Conservation (phyloP, 2,329 filamentous ascomycete species). For the Ciborinia camelliae region DNA sequence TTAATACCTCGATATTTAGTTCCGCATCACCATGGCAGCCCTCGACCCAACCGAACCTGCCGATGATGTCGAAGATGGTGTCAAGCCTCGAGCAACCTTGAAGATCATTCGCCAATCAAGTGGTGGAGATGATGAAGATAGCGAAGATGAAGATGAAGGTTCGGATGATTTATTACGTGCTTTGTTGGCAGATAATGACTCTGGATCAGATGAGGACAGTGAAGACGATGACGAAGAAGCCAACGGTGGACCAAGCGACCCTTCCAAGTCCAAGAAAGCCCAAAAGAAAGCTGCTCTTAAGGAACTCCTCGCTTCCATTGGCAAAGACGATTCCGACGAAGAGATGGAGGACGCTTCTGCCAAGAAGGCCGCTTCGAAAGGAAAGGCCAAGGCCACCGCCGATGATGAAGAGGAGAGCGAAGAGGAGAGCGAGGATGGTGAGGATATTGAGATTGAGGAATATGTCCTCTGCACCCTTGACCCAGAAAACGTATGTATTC, state of each 20-base stretch:
- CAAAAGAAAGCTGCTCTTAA: conserved; percentile 72
- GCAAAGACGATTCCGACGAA: conserved; percentile 59
- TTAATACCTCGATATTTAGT: conserved; percentile 50
- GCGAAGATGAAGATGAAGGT: conserved; percentile 54
- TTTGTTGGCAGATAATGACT: conserved; percentile 56
- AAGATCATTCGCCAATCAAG: conserved; percentile 79
- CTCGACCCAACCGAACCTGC: conserved; percentile 82
- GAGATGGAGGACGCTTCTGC: conserved; percentile 70
- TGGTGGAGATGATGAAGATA: conserved; percentile 58
- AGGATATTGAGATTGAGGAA: conserved; percentile 72
- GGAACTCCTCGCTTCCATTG: conserved; percentile 69
- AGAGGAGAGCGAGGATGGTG: conserved; percentile 58
- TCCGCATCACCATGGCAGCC: conserved; percentile 97
- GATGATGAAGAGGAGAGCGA: conserved; percentile 48
- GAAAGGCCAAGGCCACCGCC: conserved; percentile 62
- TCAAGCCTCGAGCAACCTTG: conserved; percentile 74
- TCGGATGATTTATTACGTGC: conserved; percentile 42
- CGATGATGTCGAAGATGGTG: conserved; percentile 57
- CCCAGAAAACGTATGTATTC: conserved; percentile 71
- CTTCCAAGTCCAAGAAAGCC: conserved; percentile 83
- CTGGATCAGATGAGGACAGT: conserved; percentile 42
- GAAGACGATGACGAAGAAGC: conserved; percentile 66
- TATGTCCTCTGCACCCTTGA: conserved; percentile 95
- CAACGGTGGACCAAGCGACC: conserved; percentile 90
- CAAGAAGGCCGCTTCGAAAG: conserved; percentile 63